Conservation (phyloP, 306 rosid genomes). For the Lotus japonicus region DNA sequence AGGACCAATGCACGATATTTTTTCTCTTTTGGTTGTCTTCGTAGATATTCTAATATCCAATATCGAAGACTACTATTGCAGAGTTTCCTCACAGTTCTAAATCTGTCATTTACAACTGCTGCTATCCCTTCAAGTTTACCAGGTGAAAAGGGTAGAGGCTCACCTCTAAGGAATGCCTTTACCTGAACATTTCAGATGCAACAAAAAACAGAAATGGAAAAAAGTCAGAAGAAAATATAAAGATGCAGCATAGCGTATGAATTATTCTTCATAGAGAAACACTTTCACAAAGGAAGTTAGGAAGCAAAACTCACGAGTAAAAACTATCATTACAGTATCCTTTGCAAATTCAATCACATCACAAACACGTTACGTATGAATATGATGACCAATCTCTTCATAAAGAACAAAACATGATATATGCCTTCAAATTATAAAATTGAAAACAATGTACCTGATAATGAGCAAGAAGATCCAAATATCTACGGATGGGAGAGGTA, state of each 20-base stretch:
- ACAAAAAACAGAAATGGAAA: constrained; percentile 2
- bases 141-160: constrained; percentile 66
- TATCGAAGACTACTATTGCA: constrained; percentile 66
- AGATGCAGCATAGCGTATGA: background rate
- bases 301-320: background rate
- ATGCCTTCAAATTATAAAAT: constrained; percentile 3
- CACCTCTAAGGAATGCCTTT: constrained; percentile 76
- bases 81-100: constrained; percentile 67
- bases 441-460: constrained; percentile 56
- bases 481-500: constrained; percentile 98
- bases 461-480: constrained; percentile 93
- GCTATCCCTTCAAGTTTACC: constrained; percentile 85
- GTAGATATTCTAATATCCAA: constrained; percentile 83
- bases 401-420: background rate
- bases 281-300: background rate
- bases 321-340: background rate
- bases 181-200: constrained; percentile 35
- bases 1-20: constrained; percentile 70
- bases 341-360: background rate
- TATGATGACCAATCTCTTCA: background rate
- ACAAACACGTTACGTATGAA: background rate
- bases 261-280: background rate
- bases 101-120: constrained; percentile 49
- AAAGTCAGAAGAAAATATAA: constrained; percentile 8
- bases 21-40: constrained; percentile 74